phyloP scores from a whole-genome alignment of 1,139 yeast species.

The Hanseniaspora gamundiae region DNA sequence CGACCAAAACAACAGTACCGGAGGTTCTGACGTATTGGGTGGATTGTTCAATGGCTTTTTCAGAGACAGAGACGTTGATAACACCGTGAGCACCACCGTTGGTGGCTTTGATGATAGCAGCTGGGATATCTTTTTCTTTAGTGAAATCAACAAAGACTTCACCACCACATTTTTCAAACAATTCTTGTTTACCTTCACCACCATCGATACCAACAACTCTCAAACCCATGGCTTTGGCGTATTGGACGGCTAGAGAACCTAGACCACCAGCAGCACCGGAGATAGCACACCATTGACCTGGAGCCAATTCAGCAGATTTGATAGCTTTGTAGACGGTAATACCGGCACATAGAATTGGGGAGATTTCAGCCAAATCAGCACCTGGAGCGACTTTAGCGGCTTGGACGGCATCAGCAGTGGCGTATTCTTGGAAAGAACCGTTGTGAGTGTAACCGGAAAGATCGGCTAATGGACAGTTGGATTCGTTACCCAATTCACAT shows the following conservation, averaged over 20 bases:
- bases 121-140: conserved; percentile 37
- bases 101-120: conserved; percentile 38
- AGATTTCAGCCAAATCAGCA: conserved; percentile 34
- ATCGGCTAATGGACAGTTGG: conserved; percentile 49
- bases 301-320: conserved; percentile 41
- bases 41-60: conserved; percentile 44
- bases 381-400: conserved; percentile 46
- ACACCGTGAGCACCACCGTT: conserved; percentile 55
- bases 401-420: conserved; percentile 55
- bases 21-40: conserved; percentile 43
- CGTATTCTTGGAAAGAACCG: conserved; percentile 58
- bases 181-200: conserved; percentile 44
- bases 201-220: conserved; percentile 53
- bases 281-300: conserved; percentile 54
- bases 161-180: conserved; percentile 43
- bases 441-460: conserved; percentile 59
- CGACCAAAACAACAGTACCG: conserved; percentile 53
- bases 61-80: conserved; percentile 50
- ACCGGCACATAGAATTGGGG: conserved; percentile 61
- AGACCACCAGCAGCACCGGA: conserved; percentile 63
- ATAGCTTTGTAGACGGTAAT: conserved; percentile 57
- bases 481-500: conserved; percentile 43
- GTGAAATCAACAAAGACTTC: conserved; percentile 47
- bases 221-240: conserved; percentile 54
- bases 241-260: conserved; percentile 53